These are phyloP conservation scores for Entonaema liquescens DNA, from an alignment of 495 filamentous ascomycete species.

Conservation along the genomic window DNA sequence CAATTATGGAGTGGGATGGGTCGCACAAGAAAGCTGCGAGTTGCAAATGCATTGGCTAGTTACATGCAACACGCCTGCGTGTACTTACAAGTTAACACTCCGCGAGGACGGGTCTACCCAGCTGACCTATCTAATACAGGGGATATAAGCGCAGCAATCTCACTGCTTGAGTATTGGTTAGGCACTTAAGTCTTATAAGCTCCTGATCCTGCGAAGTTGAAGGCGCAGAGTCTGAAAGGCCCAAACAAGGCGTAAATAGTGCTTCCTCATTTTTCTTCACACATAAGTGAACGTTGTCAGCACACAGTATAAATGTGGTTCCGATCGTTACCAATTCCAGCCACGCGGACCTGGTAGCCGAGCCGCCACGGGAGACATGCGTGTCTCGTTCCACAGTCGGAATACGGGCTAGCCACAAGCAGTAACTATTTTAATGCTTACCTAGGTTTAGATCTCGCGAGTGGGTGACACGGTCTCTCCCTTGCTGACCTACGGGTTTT, in stretches of 20 bases:
- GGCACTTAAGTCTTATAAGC: background rate
- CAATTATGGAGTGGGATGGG: slow-evolving; percentile 25
- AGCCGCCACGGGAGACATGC: slow-evolving; percentile 40
- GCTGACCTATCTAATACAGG: slow-evolving; percentile 16
- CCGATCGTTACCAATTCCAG: slow-evolving; percentile 26
- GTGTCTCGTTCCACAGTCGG: slow-evolving; percentile 38
- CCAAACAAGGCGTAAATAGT: slow-evolving; percentile 11
- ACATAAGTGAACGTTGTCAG: slow-evolving; percentile 22
- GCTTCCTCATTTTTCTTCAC: slow-evolving; percentile 1
- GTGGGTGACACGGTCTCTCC: background rate
- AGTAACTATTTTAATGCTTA: slow-evolving; percentile 11
- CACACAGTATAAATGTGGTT: slow-evolving; percentile 11
- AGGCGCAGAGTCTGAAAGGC: background rate
- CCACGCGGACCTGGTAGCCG: slow-evolving; percentile 29
- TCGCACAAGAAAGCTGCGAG: slow-evolving; percentile 31
- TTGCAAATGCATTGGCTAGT: slow-evolving; percentile 40
- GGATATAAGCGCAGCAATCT: slow-evolving; percentile 18
- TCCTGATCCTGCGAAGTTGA: background rate
- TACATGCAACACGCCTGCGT: slow-evolving; percentile 26
- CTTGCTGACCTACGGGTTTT: slow-evolving; percentile 9
- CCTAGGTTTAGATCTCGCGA: background rate
- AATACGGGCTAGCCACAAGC: slow-evolving; percentile 19
- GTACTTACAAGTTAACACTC: slow-evolving; percentile 18
- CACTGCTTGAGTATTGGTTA: background rate
- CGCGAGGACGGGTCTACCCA: slow-evolving; percentile 22